A percentile compares a stretch with the other conserved stretches of the same genome.
Evolutionary conservation across 2,329 filamentous ascomycete species (phyloP).

Genomic region (Hirsutella thompsonii): DNA sequence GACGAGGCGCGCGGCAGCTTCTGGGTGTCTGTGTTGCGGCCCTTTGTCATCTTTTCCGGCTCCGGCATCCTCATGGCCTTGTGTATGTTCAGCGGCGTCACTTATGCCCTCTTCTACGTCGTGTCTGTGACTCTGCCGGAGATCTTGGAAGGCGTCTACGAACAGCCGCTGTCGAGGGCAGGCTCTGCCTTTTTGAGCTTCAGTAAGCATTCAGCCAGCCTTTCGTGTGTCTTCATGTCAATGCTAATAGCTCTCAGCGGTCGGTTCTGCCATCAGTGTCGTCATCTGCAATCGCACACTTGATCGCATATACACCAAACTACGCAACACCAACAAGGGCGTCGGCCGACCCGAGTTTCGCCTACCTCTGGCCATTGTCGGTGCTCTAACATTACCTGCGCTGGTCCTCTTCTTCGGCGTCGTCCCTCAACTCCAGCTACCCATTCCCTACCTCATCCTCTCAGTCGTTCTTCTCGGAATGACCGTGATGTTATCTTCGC

Average conservation of each 20-base stretch:
- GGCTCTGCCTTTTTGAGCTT: background rate
- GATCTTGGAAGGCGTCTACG: conserved; percentile 24
- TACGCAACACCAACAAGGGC: conserved; percentile 26
- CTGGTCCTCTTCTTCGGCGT: conserved; percentile 36
- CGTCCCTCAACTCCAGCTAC: conserved; percentile 28
- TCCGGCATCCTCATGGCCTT: conserved; percentile 39
- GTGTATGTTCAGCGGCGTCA: conserved; percentile 31
- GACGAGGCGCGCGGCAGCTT: conserved; percentile 8
- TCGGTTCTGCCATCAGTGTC: conserved; percentile 34
- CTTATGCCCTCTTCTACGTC: conserved; percentile 40
- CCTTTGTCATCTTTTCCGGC: conserved; percentile 30
- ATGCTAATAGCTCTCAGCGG: conserved; percentile 23
- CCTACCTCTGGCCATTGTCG: conserved; percentile 36
- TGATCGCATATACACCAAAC: conserved; percentile 38
- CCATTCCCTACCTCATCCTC: conserved; percentile 28
- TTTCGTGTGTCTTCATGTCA: conserved; percentile 4
- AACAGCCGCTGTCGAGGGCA: background rate
- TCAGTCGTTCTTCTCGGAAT: conserved; percentile 31
- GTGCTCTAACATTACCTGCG: conserved; percentile 31
- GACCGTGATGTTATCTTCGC: conserved; percentile 28
- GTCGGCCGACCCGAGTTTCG: conserved; percentile 38
- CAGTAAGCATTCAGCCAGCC: too few relatives aligned
- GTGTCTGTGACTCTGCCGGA: conserved; percentile 39
- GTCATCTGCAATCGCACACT: conserved; percentile 35
- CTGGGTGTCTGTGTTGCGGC: conserved; percentile 28